Percentiles rank a stretch among this genome's conserved stretches.
These are phyloP conservation scores for Fusarium sp. DNA, from an alignment of 2,329 filamentous ascomycete species.

Conservation along the genomic window DNA sequence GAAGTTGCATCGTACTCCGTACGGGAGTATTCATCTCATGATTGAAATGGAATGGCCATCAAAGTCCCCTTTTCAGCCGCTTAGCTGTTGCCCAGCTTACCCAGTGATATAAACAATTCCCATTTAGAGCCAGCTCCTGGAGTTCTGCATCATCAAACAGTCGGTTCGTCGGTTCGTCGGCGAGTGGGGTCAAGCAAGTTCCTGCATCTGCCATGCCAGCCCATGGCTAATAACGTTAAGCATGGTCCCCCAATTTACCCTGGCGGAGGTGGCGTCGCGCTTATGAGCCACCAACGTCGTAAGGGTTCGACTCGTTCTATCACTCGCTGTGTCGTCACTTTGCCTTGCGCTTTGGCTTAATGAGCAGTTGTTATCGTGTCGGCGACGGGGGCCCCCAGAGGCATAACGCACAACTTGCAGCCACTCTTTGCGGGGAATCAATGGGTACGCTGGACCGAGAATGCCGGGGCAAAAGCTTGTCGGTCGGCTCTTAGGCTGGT, in stretches of 20 bases:
- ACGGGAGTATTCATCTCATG: background rate
- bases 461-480: conserved; percentile 42
- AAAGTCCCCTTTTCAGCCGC: background rate
- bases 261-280: conserved; percentile 41
- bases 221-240: too few relatives aligned
- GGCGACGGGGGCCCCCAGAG: background rate
- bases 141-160: conserved; percentile 17
- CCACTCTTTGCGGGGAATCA: conserved; percentile 30
- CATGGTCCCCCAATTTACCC: conserved; percentile 37
- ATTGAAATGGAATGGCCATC: conserved; percentile 5
- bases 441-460: conserved; percentile 8
- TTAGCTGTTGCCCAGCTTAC: background rate
- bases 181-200: conserved; percentile 49
- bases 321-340: conserved; percentile 14
- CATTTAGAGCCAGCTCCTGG: conserved; percentile 16
- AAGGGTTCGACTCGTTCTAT: conserved; percentile 15
- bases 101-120: conserved; percentile 10
- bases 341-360: conserved; percentile 14
- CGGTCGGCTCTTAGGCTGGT: conserved; percentile 23
- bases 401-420: conserved; percentile 13
- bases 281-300: conserved; percentile 10
- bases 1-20: background rate
- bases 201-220: conserved; percentile 47
- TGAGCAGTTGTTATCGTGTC: conserved; percentile 8
- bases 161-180: conserved; percentile 46